Evolutionary conservation across 768 basidiomycete species (phyloP).

Genomic region (Suillus discolor): DNA sequence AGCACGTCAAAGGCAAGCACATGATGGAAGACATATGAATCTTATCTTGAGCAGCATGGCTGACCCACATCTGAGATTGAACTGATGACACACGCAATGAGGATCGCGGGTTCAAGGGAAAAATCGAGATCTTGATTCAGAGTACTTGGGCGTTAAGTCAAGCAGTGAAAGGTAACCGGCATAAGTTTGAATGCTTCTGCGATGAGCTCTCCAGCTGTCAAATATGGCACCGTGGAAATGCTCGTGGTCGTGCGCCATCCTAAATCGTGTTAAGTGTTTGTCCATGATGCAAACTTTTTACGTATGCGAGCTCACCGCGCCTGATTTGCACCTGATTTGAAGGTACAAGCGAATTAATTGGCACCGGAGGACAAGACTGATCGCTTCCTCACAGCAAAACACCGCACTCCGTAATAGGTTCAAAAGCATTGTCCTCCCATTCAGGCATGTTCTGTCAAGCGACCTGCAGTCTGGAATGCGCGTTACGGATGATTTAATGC

Average conservation of each 20-base stretch:
- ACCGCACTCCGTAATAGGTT: constrained; percentile 3
- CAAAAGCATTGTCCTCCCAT: not conserved
- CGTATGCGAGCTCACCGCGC: not conserved
- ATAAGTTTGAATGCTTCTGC: not conserved
- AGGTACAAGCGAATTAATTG: constrained; percentile 2
- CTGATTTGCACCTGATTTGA: constrained; percentile 5
- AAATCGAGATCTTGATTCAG: constrained; percentile 4
- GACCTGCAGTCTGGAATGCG: constrained; percentile 4
- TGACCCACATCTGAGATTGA: constrained; percentile 20
- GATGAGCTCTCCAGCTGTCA: not conserved
- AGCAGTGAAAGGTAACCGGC: constrained; percentile 1
- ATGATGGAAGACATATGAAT: constrained; percentile 25
- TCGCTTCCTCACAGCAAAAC: constrained; percentile 1
- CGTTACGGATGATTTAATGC: not conserved
- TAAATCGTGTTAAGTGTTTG: not conserved
- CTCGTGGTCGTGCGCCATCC: not conserved
- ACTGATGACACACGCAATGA: constrained; percentile 14
- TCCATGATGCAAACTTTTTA: constrained; percentile 1
- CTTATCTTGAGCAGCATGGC: constrained; percentile 21
- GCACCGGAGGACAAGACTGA: not conserved
- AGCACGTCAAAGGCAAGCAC: constrained; percentile 23
- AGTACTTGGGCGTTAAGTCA: not conserved
- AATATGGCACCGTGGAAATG: not conserved
- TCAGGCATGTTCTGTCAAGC: constrained; percentile 6
- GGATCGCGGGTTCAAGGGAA: constrained; percentile 26